phyloP scores from a whole-genome alignment of 345 rosid species.

The Geranium rotundifolium region DNA sequence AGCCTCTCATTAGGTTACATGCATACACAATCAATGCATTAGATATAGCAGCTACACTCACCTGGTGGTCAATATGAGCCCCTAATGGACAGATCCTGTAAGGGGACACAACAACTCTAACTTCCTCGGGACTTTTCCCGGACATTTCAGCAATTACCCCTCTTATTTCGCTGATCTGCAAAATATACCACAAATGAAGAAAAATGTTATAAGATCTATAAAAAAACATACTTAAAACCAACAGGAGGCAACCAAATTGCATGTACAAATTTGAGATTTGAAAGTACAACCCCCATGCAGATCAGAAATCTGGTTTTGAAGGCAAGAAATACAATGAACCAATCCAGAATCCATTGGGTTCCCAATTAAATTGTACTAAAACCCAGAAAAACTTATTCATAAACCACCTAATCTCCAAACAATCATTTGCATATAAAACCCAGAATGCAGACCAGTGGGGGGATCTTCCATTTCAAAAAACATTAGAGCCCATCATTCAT shows the following conservation, averaged over 20 bases:
- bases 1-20: not conserved
- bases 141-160: conserved; percentile 43
- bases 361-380: not conserved
- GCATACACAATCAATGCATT: not conserved
- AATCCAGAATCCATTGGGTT: not conserved
- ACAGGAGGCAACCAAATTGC: no score
- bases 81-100: conserved; percentile 92
- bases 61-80: conserved; percentile 98
- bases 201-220: no score
- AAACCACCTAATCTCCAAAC: not conserved
- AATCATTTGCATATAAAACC: not conserved
- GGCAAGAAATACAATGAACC: not conserved
- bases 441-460: not conserved
- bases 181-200: not conserved
- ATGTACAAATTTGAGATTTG: no score
- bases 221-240: no score
- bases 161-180: conserved; percentile 38
- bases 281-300: no score
- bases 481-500: not conserved
- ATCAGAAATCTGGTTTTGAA: not conserved
- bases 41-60: conserved; percentile 7
- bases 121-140: conserved; percentile 41
- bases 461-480: not conserved
- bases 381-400: not conserved
- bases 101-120: conserved; percentile 70